phyloP scores from a whole-genome alignment of 2,329 filamentous ascomycete species.

The Fusarium sp. region DNA sequence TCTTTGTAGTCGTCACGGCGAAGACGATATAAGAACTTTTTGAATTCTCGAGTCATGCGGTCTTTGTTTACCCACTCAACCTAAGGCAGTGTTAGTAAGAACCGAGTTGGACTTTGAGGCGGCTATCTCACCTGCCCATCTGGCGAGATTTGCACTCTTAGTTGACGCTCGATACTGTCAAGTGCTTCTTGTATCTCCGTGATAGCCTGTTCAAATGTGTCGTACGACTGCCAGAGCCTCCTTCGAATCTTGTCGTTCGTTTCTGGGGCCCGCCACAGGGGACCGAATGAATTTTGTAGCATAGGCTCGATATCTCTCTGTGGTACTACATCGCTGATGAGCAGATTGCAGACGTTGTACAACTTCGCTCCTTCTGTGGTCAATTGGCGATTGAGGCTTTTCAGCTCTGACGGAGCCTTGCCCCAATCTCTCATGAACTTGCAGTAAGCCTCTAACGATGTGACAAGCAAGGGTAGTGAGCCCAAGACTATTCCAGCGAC shows the following conservation, averaged over 20 bases:
- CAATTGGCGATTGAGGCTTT: conserved; percentile 40
- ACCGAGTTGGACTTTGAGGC: too few species aligned
- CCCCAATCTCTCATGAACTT: conserved; percentile 38
- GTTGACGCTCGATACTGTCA: conserved; percentile 22
- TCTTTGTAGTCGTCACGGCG: conserved; percentile 24
- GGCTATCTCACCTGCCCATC: conserved; percentile 16
- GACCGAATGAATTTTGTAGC: conserved; percentile 47
- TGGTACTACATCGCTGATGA: conserved; percentile 44
- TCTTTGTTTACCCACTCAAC: conserved; percentile 4
- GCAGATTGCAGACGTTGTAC: conserved; percentile 48
- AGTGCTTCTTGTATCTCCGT: conserved; percentile 43
- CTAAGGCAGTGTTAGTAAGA: background rate
- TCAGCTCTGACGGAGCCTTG: conserved; percentile 39
- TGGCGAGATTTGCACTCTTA: background rate
- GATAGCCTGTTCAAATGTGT: conserved; percentile 42
- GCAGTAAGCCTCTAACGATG: conserved; percentile 33
- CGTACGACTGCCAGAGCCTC: conserved; percentile 41
- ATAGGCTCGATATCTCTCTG: conserved; percentile 45
- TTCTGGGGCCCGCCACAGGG: conserved; percentile 42
- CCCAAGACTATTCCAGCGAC: conserved; percentile 41
- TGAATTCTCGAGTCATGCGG: conserved; percentile 10
- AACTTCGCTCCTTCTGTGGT: conserved; percentile 45
- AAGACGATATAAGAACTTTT: conserved; percentile 11
- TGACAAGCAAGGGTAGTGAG: conserved; percentile 32
- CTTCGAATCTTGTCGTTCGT: conserved; percentile 35